Conservation (phyloP, 2,329 filamentous ascomycete species). For the Monilinia polystroma region DNA sequence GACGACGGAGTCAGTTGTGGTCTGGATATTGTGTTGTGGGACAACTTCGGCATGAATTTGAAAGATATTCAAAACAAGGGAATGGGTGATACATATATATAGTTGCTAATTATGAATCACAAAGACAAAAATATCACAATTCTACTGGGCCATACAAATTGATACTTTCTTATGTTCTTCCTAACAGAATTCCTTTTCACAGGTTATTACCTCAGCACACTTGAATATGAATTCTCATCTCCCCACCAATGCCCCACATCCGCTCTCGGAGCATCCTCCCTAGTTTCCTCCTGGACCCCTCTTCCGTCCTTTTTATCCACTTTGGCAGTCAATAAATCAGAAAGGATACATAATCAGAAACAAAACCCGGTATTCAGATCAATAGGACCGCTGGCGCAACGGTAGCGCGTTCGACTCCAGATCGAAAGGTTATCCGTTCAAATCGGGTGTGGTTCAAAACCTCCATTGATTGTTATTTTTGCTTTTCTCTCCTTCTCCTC, state of each 20-base stretch:
- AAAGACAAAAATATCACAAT: background rate
- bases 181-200: no score
- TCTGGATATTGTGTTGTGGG: background rate
- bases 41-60: background rate
- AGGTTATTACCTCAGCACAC: background rate
- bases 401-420: constrained; percentile 38
- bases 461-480: constrained; percentile 20
- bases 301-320: background rate
- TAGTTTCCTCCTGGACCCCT: background rate
- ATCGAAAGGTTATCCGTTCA: constrained; percentile 41
- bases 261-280: background rate
- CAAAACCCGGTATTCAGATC: accelerated
- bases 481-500: background rate
- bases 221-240: background rate
- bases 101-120: background rate
- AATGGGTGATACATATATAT: background rate
- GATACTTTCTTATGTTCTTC: background rate
- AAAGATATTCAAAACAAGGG: background rate
- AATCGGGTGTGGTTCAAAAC: constrained; percentile 38
- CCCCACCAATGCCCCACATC: constrained; percentile 13
- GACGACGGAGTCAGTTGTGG: background rate
- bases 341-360: background rate
- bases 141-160: background rate
- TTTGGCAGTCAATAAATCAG: accelerated
- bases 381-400: constrained; percentile 30